These are phyloP conservation scores for Phytophthora pistaciae DNA, from an alignment of 352 stramenopile species.

Conservation along the genomic window DNA sequence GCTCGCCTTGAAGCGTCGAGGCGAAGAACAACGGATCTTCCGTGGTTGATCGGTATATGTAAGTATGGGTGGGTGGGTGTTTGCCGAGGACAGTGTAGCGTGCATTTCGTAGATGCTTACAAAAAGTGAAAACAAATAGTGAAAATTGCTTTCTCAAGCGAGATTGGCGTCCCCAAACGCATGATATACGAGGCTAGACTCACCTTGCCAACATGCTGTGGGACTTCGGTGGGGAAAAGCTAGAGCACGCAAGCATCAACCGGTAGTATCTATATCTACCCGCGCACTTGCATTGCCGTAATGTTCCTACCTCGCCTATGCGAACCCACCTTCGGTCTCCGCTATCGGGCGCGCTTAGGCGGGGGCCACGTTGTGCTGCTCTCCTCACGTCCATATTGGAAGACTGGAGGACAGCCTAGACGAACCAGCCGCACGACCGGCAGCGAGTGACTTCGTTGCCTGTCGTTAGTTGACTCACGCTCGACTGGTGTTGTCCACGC, in stretches of 20 bases:
- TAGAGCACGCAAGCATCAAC: neutral
- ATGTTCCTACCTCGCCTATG: neutral
- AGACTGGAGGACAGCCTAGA: conserved; percentile 13
- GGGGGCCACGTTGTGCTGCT: neutral
- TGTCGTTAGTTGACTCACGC: conserved; percentile 15
- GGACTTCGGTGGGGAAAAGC: neutral
- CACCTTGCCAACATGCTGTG: neutral
- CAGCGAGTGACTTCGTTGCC: conserved; percentile 14
- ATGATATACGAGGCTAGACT: neutral
- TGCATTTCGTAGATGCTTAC: no score
- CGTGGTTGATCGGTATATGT: neutral
- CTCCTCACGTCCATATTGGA: conserved; percentile 9
- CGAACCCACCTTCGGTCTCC: neutral
- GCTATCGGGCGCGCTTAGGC: conserved; percentile 15
- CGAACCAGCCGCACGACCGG: conserved; percentile 15
- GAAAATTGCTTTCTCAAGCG: no score
- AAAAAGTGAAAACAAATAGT: no score
- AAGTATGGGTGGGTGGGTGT: no score
- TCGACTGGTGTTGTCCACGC: neutral
- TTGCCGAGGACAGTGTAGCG: no score
- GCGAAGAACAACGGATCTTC: neutral
- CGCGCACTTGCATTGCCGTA: neutral
- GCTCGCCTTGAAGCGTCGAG: conserved; percentile 1
- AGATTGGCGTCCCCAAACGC: neutral
- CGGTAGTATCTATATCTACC: neutral